Evolutionary conservation across 1,139 yeast genomes (phyloP).

Genomic region (Sugiyamaella pinicola): DNA sequence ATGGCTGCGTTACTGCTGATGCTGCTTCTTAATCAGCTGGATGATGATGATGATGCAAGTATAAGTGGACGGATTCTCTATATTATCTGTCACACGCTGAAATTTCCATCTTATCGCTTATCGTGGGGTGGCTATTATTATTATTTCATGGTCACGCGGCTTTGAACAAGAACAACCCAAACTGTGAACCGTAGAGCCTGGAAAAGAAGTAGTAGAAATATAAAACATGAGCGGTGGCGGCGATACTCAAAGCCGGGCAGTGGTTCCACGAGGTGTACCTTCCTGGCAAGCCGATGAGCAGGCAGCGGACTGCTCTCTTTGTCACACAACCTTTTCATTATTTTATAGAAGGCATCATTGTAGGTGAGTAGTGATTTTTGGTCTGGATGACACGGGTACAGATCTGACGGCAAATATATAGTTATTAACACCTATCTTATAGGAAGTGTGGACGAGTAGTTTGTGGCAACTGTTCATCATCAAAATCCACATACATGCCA

Average conservation of each 20-base stretch:
- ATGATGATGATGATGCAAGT: slow-evolving; percentile 3
- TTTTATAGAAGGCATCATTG: slow-evolving; percentile 90
- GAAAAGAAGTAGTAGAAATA: not conserved
- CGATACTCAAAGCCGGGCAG: slow-evolving; percentile 6
- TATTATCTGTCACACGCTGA: not conserved
- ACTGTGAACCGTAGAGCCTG: not conserved
- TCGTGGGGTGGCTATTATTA: not conserved
- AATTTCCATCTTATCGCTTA: not conserved
- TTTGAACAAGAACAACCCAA: no score
- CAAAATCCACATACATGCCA: slow-evolving; percentile 50
- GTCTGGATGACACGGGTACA: no score
- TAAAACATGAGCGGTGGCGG: slow-evolving; percentile 3
- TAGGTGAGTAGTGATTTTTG: slow-evolving; percentile 53
- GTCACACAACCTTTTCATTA: slow-evolving; percentile 60
- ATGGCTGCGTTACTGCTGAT: slow-evolving; percentile 4
- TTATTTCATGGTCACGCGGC: not conserved
- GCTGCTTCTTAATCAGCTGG: slow-evolving; percentile 1
- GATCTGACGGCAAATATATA: not conserved
- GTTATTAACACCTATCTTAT: not conserved
- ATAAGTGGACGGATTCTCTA: not conserved
- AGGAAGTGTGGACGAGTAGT: slow-evolving; percentile 75
- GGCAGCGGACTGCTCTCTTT: slow-evolving; percentile 61
- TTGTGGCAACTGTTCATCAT: slow-evolving; percentile 66
- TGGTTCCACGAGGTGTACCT: slow-evolving; percentile 45
- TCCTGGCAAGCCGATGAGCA: slow-evolving; percentile 81